Evolutionary conservation across 169 alveolate species (phyloP).

Genomic region (Babesia ovis): DNA sequence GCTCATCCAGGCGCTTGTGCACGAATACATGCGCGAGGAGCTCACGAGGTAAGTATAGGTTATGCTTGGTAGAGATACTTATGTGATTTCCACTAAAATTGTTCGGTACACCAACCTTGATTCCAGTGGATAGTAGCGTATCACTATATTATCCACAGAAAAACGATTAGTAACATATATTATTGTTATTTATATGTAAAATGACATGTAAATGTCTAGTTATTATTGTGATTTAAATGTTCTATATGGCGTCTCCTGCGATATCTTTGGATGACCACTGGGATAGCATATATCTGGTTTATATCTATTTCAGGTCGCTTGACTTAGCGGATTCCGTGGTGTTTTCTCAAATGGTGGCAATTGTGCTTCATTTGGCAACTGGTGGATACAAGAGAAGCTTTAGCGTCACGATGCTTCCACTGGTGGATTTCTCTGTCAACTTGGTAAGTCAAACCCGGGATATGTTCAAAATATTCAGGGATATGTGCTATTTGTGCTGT

Average conservation of each 20-base stretch:
- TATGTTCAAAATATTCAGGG: neutral
- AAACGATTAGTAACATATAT: no score
- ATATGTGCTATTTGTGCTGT: neutral
- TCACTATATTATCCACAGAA: no score
- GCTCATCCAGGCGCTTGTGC: neutral
- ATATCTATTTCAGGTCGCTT: slow-evolving; percentile 18
- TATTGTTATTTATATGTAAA: no score
- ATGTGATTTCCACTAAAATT: no score
- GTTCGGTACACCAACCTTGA: no score
- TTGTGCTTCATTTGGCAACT: neutral
- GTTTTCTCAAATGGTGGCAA: slow-evolving; percentile 2
- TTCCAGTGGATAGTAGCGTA: no score
- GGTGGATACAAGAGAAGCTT: neutral
- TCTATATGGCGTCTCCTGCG: no score
- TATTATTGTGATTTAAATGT: no score
- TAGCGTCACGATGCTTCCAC: neutral
- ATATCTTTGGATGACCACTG: no score
- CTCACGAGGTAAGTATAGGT: slow-evolving; percentile 7
- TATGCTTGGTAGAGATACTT: neutral
- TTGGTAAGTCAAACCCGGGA: neutral
- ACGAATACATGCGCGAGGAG: neutral
- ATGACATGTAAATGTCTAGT: no score
- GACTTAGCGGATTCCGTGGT: slow-evolving; percentile 11
- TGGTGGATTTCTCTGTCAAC: slow-evolving; percentile 11
- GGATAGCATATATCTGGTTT: no score